phyloP scores from a whole-genome alignment of 352 stramenopile species.

The Phytophthora ohioensis region DNA sequence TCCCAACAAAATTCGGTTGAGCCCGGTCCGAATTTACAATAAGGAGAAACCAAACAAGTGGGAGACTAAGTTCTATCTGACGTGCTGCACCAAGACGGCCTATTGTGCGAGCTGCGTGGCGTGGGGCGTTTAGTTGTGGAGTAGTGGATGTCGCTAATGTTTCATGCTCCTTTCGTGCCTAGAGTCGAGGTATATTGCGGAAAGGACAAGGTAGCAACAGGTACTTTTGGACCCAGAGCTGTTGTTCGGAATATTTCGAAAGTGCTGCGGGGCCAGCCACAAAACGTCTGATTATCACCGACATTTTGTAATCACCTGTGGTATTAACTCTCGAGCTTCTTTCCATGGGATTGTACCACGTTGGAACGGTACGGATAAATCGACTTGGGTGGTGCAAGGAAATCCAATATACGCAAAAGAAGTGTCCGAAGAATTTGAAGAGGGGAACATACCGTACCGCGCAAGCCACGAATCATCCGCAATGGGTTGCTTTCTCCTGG shows the following conservation, averaged over 20 bases:
- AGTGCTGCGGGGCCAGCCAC: slow-evolving; percentile 2
- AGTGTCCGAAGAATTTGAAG: slow-evolving; percentile 12
- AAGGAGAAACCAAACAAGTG: slow-evolving; percentile 27
- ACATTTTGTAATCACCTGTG: slow-evolving; percentile 28
- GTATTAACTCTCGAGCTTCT: slow-evolving; percentile 19
- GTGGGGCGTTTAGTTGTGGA: neutral
- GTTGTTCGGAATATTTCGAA: slow-evolving; percentile 27
- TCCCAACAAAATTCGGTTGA: slow-evolving; percentile 15
- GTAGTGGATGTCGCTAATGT: neutral
- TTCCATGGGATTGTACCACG: slow-evolving; percentile 16
- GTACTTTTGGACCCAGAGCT: slow-evolving; percentile 10
- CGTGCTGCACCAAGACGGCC: slow-evolving; percentile 17
- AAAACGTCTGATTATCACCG: slow-evolving; percentile 15
- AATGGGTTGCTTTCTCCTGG: slow-evolving; percentile 21
- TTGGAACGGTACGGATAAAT: slow-evolving; percentile 20
- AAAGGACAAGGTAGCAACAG: slow-evolving; percentile 10
- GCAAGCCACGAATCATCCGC: slow-evolving; percentile 7
- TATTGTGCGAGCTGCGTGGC: slow-evolving; percentile 21
- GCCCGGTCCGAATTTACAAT: slow-evolving; percentile 26
- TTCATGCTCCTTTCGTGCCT: neutral
- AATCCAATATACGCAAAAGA: slow-evolving; percentile 26
- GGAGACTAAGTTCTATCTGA: slow-evolving; percentile 9
- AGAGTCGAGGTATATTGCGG: slow-evolving; percentile 27
- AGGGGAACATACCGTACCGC: slow-evolving; percentile 21
- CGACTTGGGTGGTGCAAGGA: slow-evolving; percentile 19